Evolutionary conservation across 805 yeast species (phyloP), one percentile per base, ranked within the genome.

Genomic region (Ogataea paradorogensis): DNA sequence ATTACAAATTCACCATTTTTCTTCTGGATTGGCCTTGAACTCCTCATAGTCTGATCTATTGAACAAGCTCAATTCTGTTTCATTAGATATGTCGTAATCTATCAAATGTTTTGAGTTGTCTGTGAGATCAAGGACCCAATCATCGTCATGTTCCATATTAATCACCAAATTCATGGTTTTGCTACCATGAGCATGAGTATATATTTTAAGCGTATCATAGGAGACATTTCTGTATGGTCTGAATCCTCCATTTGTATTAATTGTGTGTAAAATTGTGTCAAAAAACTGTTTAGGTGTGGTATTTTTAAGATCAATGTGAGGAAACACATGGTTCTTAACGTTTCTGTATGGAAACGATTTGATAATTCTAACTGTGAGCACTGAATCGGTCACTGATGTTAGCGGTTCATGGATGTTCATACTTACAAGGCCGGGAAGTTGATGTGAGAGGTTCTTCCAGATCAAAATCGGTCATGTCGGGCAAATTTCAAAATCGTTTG

Each of bases 121-220:
- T 7, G 28, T 28, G 38, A 62, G 48, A 28, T 69, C 66, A 39
- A 85, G 59, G 4, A 85, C 67, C 89, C 95, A 84, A 41, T 80
- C 82, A 5, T 82, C 84, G 53, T 80, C 86, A 54, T 90, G 81
- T 20, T 87, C 96, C 59, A 93, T 75, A 59, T 93, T 93, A 47
- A 93, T 84, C 33, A 89, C 93, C 50, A 93, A 70, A 57, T 93
- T 89, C 78, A 89, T 84, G 2, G 96, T 86, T 65, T 93, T 93
- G 22, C 95, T 76, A 9, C 95, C 93, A 61, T 91, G 98, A 0
- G 99, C 98, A 58, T 88, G 89, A 21, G 96, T 84, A 65, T 93
- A 93, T 6, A 93, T 73, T 62, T 93, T 93, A 41, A 91, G 60
- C 0, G 90, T 70, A 56, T 91, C 85, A 47, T 79, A 84, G 0